Base-by-base conservation (phyloP, 352 stramenopile genomes). In the Phytophthora fragariae region DNA sequence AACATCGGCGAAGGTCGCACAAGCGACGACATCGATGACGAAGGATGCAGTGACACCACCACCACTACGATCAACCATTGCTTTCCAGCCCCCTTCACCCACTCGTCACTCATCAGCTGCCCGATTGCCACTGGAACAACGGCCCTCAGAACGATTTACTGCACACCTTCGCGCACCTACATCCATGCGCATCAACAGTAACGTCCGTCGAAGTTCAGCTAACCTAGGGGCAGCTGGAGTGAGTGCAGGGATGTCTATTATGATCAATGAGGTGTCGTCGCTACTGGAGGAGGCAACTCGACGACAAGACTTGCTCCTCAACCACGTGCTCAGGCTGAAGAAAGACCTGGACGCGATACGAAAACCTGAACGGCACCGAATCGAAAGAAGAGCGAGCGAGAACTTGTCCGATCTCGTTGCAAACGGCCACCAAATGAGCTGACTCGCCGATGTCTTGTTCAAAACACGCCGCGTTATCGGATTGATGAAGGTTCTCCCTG, bases 231-330 rank as follows among this genome's bases (percentile, higher is more conserved):
- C 35, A 24, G 15, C 27, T 27, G 69, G 67, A 44, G 70, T 88
- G 17, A 81, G 69, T 11, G 56, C 82, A n/a, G 55, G 54, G 9
- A 89, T 89, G 78, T 73, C 66, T 7, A 72, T 82, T 53, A 70
- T 81, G 73, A 81, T 91, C 63, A 71, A 50, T 3, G 83, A 91
- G 29, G 77, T 81, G 33, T 60, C 70, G 10, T 64, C 76, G 1
- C 41, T 87, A 19, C 62, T 89, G 1, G 80, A 89, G 52, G 82
- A 89, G 69, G 73, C 79, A 29, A 81, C 67, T 49, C 80, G 80
- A 11, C 71, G 81, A 31, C 83, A 91, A 49, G 77, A 89, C 12
- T 57, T 80, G 68, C 67, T 91, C 7, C 55, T 89, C 27, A 74
- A 64, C 17, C 77, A 78, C 60, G 67, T 91, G 37, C 12, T 76